Evolutionary conservation across 2,329 filamentous ascomycete species (phyloP), one percentile per base, ranked within the genome.

Genomic region (Neonectria coccinea): DNA sequence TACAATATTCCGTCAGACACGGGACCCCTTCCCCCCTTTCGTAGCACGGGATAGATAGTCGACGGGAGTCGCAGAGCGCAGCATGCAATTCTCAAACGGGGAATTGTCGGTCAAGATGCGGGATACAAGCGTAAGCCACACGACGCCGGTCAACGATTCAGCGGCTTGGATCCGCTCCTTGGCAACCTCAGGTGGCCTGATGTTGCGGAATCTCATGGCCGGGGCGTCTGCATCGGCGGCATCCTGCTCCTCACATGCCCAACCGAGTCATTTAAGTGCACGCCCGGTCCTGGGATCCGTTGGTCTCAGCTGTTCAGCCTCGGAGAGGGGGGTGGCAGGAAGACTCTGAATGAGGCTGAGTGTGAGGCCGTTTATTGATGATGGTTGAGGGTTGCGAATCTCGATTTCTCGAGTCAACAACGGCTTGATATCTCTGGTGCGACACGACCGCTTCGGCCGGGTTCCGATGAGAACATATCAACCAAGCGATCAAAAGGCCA

Each of bases 51-150:
- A 33, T 36, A 58, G 42, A 33, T 36, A 58, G 18, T 48, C 18
- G 31, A 47, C 41, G 27, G 48, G n/a, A 54, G 60, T 53, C 18
- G 45, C 41, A 62, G 48, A 51, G 29, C n/a, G 7, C n/a, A 14
- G 48, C 44, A 60, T 63, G 55, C 55, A 56, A 51, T 42, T 54
- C 50, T 60, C 44, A 45, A 59, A 63, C 59, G 55, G 61, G 57
- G 55, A 63, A 62, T 53, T 70, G 60, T 68, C 67, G 64, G 63
- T 68, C 67, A 69, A 66, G 63, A 64, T 60, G 68, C 58, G 61
- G 64, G 69, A 64, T 70, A 59, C 59, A 64, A 65, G 60, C 53
- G 67, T 33, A 72, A 72, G 70, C 68, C 69, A 73, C 68, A 59
- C 54, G 41, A 65, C 64, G 53, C 67, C 51, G 59, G 63, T 59